Evolutionary conservation across 805 yeast genomes (phyloP).

Genomic region (Metschnikowia reukaufii): DNA sequence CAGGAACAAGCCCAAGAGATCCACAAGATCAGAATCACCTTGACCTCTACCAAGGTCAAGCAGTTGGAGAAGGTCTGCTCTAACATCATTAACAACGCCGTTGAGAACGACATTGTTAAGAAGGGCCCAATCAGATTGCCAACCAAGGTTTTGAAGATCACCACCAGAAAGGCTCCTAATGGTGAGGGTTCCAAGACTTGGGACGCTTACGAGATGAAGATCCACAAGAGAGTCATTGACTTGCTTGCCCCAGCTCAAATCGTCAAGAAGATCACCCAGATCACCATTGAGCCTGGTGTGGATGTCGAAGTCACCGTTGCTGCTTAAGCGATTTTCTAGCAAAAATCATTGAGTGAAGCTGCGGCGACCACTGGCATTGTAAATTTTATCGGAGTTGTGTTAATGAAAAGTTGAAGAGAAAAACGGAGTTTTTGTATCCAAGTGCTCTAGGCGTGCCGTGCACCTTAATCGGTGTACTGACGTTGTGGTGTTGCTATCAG

Average conservation of each 20-base stretch:
- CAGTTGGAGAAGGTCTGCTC: conserved; percentile 95
- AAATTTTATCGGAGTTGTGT: conserved; percentile 18
- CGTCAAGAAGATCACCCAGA: conserved; percentile 94
- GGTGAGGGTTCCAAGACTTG: conserved; percentile 99
- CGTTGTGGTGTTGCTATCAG: conserved; percentile 65
- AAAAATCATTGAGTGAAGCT: conserved; percentile 1
- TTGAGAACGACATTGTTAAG: conserved; percentile 76
- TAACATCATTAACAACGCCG: conserved; percentile 87
- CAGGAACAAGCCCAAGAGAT: conserved; percentile 78
- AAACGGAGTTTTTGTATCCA: conserved; percentile 30
- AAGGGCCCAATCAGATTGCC: conserved; percentile 99
- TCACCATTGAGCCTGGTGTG: conserved; percentile 99
- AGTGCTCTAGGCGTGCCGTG: conserved; percentile 66
- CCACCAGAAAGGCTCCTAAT: conserved; percentile 99
- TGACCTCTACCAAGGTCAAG: conserved; percentile 98
- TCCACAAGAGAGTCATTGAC: conserved; percentile 99
- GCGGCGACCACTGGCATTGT: conserved; percentile 7
- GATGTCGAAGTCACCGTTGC: conserved; percentile 94
- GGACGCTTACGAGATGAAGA: conserved; percentile 99
- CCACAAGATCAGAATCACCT: conserved; percentile 98
- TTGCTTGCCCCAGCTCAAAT: conserved; percentile 92
- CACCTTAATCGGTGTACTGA: conserved; percentile 42
- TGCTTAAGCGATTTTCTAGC: conserved; percentile 51
- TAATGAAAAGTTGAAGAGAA: conserved; percentile 9
- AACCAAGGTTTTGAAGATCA: conserved; percentile 95